Conservation (phyloP, 352 stramenopile genomes). For the Phytopythium kandeliae region DNA sequence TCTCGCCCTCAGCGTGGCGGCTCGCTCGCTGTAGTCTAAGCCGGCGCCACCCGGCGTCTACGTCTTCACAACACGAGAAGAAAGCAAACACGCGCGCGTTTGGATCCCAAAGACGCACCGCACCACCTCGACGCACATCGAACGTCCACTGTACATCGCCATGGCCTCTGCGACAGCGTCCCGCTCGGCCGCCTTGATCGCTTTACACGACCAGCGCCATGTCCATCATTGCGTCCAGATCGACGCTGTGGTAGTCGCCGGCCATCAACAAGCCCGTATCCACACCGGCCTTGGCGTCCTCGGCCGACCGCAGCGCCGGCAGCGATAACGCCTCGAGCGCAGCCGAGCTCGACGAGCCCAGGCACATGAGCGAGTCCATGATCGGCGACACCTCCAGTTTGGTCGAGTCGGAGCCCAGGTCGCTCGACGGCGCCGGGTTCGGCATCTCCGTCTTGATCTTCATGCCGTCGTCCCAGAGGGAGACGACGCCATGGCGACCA, state of each 20-base stretch:
- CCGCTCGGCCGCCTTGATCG: too few species aligned
- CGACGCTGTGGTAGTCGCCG: not conserved
- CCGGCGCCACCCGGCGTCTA: not conserved
- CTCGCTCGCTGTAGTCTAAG: constrained; percentile 1
- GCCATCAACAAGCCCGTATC: not conserved
- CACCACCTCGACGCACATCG: too few species aligned
- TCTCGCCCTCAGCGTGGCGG: not conserved
- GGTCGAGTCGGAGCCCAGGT: not conserved
- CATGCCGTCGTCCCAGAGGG: not conserved
- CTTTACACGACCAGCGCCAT: not conserved
- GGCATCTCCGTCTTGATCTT: not conserved
- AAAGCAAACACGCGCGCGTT: too few species aligned
- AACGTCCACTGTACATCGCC: too few species aligned
- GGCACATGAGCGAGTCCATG: constrained; percentile 1
- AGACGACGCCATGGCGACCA: not conserved
- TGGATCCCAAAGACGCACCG: too few species aligned
- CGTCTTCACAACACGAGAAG: not conserved
- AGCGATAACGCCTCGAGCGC: not conserved
- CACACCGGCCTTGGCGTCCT: not conserved
- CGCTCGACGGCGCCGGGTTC: constrained; percentile 1
- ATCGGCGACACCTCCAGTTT: not conserved
- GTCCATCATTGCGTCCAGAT: not conserved
- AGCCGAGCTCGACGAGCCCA: not conserved
- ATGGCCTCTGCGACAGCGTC: too few species aligned
- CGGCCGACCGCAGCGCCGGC: constrained; percentile 1